Evolutionary conservation across 164 flowering plant genomes (phyloP).

Genomic region (Magnolia sinica): DNA sequence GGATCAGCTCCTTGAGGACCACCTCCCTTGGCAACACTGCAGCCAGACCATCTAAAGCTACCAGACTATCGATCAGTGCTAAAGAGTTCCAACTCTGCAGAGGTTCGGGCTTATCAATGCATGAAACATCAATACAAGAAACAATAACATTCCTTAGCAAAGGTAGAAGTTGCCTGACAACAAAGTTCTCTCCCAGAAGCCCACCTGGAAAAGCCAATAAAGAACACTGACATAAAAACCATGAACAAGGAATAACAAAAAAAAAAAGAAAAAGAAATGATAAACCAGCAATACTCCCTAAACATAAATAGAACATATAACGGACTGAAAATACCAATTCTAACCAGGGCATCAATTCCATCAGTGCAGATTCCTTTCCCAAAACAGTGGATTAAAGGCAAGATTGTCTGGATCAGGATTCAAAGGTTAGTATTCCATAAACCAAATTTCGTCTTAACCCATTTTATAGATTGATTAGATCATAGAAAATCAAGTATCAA

Average conservation of each 20-base stretch:
- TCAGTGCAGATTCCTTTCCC: conserved; percentile 88
- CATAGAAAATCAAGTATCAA: conserved; percentile 6
- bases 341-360: conserved; percentile 88
- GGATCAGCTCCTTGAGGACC: conserved; percentile 72
- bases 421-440: conserved; percentile 16
- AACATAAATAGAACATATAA: conserved; percentile 12
- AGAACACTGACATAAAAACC: conserved; percentile 16
- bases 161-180: conserved; percentile 73
- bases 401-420: conserved; percentile 61
- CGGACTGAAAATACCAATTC: conserved; percentile 71
- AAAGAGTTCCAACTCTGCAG: conserved; percentile 76
- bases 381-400: conserved; percentile 82
- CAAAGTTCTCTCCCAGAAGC: conserved; percentile 70
- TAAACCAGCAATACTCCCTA: conserved; percentile 12
- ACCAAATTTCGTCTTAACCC: background rate
- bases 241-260: background rate
- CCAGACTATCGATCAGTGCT: conserved; percentile 70
- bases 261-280: background rate
- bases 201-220: conserved; percentile 52
- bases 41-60: conserved; percentile 64
- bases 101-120: conserved; percentile 68
- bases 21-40: conserved; percentile 52
- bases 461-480: background rate
- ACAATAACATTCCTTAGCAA: conserved; percentile 54
- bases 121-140: conserved; percentile 56